Percentiles rank a stretch among this genome's conserved stretches.
Evolutionary conservation across 768 basidiomycete species (phyloP).

Genomic region (Naganishia onofrii): DNA sequence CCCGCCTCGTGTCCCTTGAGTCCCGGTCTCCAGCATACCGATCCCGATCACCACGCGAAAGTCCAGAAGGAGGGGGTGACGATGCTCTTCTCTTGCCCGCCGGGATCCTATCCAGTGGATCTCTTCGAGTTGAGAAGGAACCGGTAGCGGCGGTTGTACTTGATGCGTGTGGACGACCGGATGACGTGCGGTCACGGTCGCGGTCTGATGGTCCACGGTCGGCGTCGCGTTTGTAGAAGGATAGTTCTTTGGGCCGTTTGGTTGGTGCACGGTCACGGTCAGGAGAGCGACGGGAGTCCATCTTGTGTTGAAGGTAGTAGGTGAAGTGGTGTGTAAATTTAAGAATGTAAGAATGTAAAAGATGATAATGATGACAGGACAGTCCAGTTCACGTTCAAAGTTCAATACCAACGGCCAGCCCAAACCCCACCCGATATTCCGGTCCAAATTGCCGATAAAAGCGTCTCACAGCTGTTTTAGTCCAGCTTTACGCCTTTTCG

Average conservation of each 20-base stretch:
- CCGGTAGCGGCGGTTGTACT: constrained; percentile 14
- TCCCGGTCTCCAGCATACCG: constrained; percentile 21
- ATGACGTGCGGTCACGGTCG: neutral
- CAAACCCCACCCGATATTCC: no score
- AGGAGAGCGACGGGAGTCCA: constrained; percentile 30
- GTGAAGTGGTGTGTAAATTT: neutral
- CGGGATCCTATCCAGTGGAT: constrained; percentile 41
- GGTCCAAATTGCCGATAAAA: no score
- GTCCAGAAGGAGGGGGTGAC: neutral
- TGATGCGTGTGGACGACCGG: no score
- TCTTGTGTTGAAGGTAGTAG: neutral
- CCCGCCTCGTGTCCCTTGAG: neutral
- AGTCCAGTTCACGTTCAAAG: no score
- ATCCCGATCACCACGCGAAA: constrained; percentile 27
- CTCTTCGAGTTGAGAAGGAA: constrained; percentile 40
- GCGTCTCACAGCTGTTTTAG: neutral
- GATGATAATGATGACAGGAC: neutral
- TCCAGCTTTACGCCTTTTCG: neutral
- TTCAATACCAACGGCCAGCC: no score
- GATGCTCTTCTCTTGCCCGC: constrained; percentile 34
- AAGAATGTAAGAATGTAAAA: no score
- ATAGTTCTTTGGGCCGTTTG: constrained; percentile 47
- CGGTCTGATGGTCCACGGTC: constrained; percentile 34
- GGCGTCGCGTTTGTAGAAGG: constrained; percentile 51
- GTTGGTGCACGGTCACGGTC: constrained; percentile 33